Base-by-base conservation (phyloP, 495 filamentous ascomycete genomes). In the Podospora pseudoanserina region DNA sequence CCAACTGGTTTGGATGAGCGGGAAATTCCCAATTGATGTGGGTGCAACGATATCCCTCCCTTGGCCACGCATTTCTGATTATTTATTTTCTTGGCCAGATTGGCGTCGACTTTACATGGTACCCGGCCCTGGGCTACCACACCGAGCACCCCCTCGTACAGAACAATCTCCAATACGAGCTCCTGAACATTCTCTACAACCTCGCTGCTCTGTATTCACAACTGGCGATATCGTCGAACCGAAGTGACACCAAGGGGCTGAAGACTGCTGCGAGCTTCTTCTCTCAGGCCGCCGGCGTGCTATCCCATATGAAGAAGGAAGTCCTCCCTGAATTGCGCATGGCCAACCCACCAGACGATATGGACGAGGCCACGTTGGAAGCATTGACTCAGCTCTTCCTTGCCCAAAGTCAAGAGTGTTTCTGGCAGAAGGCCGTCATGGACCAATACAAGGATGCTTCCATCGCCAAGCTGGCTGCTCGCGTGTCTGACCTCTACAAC, bases 351-450 rank as follows among this genome's bases (percentile, higher is more conserved):
- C 93, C 94, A 2, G 95, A 98, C 77, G 95, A 99, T 70, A 97
- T 99, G 95, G 95, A 99, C 74, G 85, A 86, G 23, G 85, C 90
- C 74, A 96, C 94, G 0, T 79, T 99, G 28, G 90, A 93, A 71
- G 92, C 92, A 63, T 81, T 97, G 19, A 89, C 92, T 69, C 85
- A 94, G 73, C 84, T 99, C 44, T 84, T 96, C 61, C 84, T 99
- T 0, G 95, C 92, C 16, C 94, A 99, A 75, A 93, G 89, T 49
- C 95, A 99, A 72, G 95, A 99, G 78, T 97, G 94, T 76, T 97
- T 94, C 78, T 99, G 95, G 95, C 90, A 94, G 65, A 98, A 97
- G 75, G 95, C 96, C 2, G 95, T 97, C 23, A 94, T 94, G 83
- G 95, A 97, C 75, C 89, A 89, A 13, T 86, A 97, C 75, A 97